phyloP scores from a whole-genome alignment of 2,329 filamentous ascomycete species.

The Zopfia rhizophila region DNA sequence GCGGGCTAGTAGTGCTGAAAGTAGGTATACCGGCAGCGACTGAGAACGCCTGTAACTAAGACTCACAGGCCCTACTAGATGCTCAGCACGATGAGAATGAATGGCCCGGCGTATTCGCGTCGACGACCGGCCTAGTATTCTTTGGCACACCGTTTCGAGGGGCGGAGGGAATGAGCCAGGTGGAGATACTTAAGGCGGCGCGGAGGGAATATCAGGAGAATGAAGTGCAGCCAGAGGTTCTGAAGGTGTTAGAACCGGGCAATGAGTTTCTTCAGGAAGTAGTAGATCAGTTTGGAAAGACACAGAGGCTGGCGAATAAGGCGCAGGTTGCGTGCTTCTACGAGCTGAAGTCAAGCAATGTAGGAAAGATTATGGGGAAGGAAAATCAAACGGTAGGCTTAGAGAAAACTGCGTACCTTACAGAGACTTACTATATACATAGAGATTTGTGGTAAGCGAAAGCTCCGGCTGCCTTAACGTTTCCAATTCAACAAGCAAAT shows the following conservation, averaged over 20 bases:
- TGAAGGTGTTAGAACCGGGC: constrained; percentile 12
- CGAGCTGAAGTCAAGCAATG: constrained; percentile 16
- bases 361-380: constrained; percentile 13
- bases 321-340: constrained; percentile 21
- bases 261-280: constrained; percentile 12
- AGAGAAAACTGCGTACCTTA: constrained; percentile 1
- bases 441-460: constrained; percentile 20
- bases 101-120: constrained; percentile 12
- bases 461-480: constrained; percentile 19
- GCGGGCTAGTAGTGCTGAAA: no score
- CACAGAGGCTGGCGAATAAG: no score
- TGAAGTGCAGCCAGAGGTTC: constrained; percentile 11
- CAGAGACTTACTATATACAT: neutral
- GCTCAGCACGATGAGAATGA: constrained; percentile 8
- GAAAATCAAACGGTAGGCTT: constrained; percentile 8
- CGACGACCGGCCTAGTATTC: constrained; percentile 16
- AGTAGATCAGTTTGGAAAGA: constrained; percentile 14
- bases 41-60: constrained; percentile 3
- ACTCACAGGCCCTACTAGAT: constrained; percentile 10
- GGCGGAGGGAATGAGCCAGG: constrained; percentile 10
- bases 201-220: constrained; percentile 7
- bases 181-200: constrained; percentile 11
- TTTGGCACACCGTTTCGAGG: constrained; percentile 21
- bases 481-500: constrained; percentile 9
- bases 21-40: constrained; percentile 3